These are phyloP conservation scores for Globisporangium recalcitrans DNA, from an alignment of 352 stramenopile genomes.

Conservation along the genomic window DNA sequence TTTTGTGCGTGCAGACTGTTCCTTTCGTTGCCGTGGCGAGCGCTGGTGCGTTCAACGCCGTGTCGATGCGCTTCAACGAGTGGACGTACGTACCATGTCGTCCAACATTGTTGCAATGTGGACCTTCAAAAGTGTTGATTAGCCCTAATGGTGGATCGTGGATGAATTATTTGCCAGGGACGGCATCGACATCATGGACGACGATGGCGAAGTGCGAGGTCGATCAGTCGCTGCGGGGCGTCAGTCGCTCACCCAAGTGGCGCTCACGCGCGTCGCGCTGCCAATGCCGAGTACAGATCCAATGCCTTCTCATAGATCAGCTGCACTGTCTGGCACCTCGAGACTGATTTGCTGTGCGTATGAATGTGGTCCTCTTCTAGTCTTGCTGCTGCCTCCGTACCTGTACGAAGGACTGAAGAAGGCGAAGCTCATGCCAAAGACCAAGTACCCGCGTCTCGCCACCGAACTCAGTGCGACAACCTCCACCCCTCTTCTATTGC, in stretches of 20 bases:
- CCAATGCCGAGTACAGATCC: conserved; percentile 64
- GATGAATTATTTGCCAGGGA: conserved; percentile 30
- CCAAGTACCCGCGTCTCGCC: conserved; percentile 64
- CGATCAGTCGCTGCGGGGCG: conserved; percentile 72
- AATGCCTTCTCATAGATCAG: neutral
- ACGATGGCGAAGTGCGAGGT: conserved; percentile 71
- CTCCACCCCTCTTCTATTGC: too few species aligned
- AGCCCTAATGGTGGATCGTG: neutral
- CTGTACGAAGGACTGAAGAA: conserved; percentile 77
- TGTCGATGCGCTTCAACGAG: conserved; percentile 88
- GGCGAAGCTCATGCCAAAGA: conserved; percentile 61
- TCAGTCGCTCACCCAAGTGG: conserved; percentile 75
- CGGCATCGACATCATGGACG: conserved; percentile 81
- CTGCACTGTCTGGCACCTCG: neutral
- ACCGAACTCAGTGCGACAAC: conserved; percentile 61
- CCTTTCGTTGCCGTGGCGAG: conserved; percentile 81
- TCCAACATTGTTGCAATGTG: neutral
- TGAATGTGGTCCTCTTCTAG: conserved; percentile 21
- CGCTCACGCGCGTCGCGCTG: conserved; percentile 69
- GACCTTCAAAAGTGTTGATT: neutral
- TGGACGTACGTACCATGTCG: conserved; percentile 45
- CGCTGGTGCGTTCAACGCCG: conserved; percentile 80
- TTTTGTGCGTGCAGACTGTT: conserved; percentile 50
- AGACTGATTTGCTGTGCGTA: neutral
- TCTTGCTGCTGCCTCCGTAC: conserved; percentile 76